Conservation (phyloP, 768 basidiomycete genomes). For the Hysterangium stoloniferum region DNA sequence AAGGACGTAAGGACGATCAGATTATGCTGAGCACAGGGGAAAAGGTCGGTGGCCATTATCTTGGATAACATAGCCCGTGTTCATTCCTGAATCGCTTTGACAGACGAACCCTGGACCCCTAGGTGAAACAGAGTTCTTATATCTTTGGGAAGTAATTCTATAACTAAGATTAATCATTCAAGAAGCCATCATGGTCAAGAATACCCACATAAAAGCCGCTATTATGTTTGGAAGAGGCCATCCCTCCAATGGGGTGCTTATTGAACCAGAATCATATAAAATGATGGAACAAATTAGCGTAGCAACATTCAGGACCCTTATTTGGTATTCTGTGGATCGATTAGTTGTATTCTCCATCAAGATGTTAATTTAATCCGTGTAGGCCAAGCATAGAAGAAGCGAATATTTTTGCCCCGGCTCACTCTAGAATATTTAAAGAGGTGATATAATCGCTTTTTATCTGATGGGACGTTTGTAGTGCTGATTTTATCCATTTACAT, state of each 20-base stretch:
- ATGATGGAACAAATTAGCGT: not conserved
- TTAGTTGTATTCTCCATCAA: not conserved
- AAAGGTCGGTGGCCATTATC: slow-evolving; percentile 16
- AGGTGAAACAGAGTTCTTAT: too few relatives aligned
- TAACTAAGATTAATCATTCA: too few relatives aligned
- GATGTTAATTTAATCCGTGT: not conserved
- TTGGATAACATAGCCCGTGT: not conserved
- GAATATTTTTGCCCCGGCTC: slow-evolving; percentile 35
- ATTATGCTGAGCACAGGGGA: slow-evolving; percentile 26
- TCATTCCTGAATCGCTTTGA: not conserved
- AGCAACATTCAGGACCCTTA: not conserved
- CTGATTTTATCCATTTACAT: not conserved
- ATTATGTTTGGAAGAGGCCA: slow-evolving; percentile 36
- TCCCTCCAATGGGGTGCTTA: slow-evolving; percentile 32
- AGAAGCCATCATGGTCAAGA: slow-evolving; percentile 32
- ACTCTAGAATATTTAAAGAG: slow-evolving; percentile 42
- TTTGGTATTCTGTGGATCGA: not conserved
- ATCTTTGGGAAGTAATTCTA: too few relatives aligned
- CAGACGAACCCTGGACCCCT: slow-evolving; percentile 28
- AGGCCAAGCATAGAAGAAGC: slow-evolving; percentile 36
- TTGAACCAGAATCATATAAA: slow-evolving; percentile 23
- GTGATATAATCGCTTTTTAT: slow-evolving; percentile 18
- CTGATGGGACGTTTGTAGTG: not conserved
- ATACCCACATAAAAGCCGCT: slow-evolving; percentile 24
- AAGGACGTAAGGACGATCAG: slow-evolving; percentile 22